A percentile compares a stretch with the other conserved stretches of the same genome.
Conservation (phyloP, 148 eudicot genomes). For the Arbutus unedo region DNA sequence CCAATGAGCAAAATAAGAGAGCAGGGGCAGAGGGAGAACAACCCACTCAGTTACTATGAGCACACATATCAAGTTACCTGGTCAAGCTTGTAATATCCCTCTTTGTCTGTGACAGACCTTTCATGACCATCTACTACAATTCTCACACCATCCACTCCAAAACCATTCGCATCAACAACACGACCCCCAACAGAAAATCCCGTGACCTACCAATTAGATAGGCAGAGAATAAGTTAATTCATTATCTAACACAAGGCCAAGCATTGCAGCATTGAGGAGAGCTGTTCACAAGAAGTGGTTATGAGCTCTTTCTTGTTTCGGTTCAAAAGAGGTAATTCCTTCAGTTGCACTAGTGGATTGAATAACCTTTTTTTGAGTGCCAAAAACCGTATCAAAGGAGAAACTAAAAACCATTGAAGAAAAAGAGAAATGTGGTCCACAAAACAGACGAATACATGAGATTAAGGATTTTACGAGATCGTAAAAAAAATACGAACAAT, state of each 20-base stretch:
- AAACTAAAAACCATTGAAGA: not conserved
- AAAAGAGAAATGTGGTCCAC: constrained; percentile 5
- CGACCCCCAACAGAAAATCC: constrained; percentile 99
- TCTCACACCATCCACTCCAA: constrained; percentile 77
- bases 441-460: not conserved
- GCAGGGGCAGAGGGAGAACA: not conserved
- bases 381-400: not conserved
- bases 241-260: not conserved
- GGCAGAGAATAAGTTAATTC: not conserved
- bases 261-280: constrained; percentile 10
- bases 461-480: constrained; percentile 5
- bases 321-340: too few relatives aligned
- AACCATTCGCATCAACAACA: constrained; percentile 82
- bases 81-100: constrained; percentile 95
- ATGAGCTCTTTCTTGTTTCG: too few relatives aligned
- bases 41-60: not conserved
- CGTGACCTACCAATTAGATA: constrained; percentile 59
- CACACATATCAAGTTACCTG: constrained; percentile 53
- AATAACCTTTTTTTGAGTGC: too few relatives aligned
- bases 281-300: too few relatives aligned
- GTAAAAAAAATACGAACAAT: not conserved
- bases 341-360: too few relatives aligned
- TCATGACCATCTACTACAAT: constrained; percentile 81
- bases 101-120: constrained; percentile 75
- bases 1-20: not conserved